Conservation (phyloP, 257 asterid genomes). For the Solanum pimpinellifolium region DNA sequence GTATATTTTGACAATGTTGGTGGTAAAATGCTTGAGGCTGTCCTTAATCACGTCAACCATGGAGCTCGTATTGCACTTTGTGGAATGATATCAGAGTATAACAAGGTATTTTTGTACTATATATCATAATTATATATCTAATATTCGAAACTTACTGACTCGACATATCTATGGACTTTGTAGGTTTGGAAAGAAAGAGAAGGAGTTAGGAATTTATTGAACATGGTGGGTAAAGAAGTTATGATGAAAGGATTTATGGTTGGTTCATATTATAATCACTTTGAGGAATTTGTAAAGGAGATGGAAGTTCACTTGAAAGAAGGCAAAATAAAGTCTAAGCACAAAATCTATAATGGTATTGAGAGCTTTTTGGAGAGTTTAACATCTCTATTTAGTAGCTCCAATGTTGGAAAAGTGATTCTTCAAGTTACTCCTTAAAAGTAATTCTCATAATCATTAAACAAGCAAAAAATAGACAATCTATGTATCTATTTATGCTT, state of each 20-base stretch:
- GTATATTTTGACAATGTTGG: background rate
- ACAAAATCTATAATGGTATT: background rate
- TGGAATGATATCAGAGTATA: background rate
- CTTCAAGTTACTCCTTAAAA: background rate
- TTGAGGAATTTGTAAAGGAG: background rate
- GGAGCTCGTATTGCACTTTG: background rate
- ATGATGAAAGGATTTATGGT: background rate
- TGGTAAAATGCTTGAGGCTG: background rate
- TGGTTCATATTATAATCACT: background rate
- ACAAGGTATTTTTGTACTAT: background rate
- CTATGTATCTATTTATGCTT: background rate
- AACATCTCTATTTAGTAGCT: background rate
- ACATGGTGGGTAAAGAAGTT: background rate
- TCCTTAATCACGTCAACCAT: background rate
- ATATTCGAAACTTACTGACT: background rate
- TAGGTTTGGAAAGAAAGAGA: background rate
- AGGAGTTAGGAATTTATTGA: background rate
- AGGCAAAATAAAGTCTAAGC: background rate
- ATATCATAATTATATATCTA: background rate
- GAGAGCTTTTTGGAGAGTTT: background rate
- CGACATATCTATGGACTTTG: background rate
- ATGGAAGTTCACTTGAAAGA: background rate
- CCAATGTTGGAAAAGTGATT: background rate
- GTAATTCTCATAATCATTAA: background rate
- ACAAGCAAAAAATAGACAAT: background rate